Evolutionary conservation across 2,329 filamentous ascomycete genomes (phyloP), one percentile per base, ranked within the genome.

Genomic region (Microascus cirrosus): DNA sequence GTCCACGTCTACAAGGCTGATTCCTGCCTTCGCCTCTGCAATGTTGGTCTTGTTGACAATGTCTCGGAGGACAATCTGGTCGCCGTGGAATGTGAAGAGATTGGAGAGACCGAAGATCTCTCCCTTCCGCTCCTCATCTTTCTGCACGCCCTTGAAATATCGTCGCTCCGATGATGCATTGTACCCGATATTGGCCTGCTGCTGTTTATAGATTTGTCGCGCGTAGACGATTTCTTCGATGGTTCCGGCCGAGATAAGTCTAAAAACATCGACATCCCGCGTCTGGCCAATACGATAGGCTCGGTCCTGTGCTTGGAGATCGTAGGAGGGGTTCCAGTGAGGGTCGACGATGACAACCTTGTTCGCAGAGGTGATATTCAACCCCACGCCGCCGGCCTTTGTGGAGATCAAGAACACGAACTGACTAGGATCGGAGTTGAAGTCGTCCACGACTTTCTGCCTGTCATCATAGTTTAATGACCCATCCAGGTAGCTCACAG

Each of bases 21-120:
- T 87, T 0, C 91, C 93, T 0, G 88, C 90, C 67, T 86, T 89
- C 50, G 90, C 90, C 73, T 99, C 94, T 3, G 94, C 94, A 56
- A 99, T 85, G 66, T 99, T 99, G 32, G 94, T 97, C 71, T 96
- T 96, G 75, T 97, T 96, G 65, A 99, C 90, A 63, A 99, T 97
- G 58, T 96, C 90, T n/a, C 89, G 83, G 5, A 97, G 79, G 15
- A 96, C 79, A 13, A 95, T 81, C 60, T 88, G 88, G 62, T 92
- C 83, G 54, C 84, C 82, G 62, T 90, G 85, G 61, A 90, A 96
- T 0, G 84, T 84, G 64, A 99, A 90, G 13, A 99, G 79, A 63
- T 99, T 99, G 24, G 80, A 73, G 1, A 97, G 78, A 0, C 94
- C 94, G 64, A 99, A 99, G 24, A 99, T 90, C 69, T 99, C 94